Conservation (phyloP, 805 yeast genomes). For the Candida nitratophila region DNA sequence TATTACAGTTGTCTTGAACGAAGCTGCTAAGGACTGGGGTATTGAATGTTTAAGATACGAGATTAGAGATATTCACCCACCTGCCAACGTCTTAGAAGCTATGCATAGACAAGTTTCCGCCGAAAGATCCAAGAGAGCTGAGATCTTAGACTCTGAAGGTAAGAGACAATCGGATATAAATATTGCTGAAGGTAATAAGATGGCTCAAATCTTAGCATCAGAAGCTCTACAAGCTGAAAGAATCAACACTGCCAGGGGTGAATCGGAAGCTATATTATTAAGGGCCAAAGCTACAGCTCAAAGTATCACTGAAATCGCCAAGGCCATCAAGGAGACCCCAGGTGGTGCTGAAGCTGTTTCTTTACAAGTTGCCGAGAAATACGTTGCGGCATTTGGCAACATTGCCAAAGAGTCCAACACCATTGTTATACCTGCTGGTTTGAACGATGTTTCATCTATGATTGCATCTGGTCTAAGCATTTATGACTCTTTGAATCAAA, state of each 20-base stretch:
- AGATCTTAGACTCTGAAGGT: slow-evolving; percentile 83
- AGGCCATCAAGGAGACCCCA: slow-evolving; percentile 59
- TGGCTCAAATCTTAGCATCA: slow-evolving; percentile 63
- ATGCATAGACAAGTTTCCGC: slow-evolving; percentile 90
- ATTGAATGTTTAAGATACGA: slow-evolving; percentile 78
- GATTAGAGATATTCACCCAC: slow-evolving; percentile 85
- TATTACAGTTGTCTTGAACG: slow-evolving; percentile 74
- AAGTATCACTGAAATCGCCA: slow-evolving; percentile 57
- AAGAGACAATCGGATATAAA: slow-evolving; percentile 72
- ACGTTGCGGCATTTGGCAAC: slow-evolving; percentile 74
- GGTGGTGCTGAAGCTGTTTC: slow-evolving; percentile 73
- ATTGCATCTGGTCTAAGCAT: slow-evolving; percentile 75
- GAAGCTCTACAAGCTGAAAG: slow-evolving; percentile 60
- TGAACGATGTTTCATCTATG: slow-evolving; percentile 67
- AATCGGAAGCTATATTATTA: slow-evolving; percentile 58
- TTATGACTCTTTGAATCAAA: slow-evolving; percentile 1
- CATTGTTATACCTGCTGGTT: slow-evolving; percentile 66
- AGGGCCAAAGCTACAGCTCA: slow-evolving; percentile 70
- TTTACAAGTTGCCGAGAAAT: slow-evolving; percentile 76
- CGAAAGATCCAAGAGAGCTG: slow-evolving; percentile 81
- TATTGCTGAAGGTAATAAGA: slow-evolving; percentile 77
- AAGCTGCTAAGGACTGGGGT: slow-evolving; percentile 85
- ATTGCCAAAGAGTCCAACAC: slow-evolving; percentile 79
- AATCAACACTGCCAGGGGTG: slow-evolving; percentile 67
- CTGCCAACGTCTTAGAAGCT: slow-evolving; percentile 75